Percentiles rank a stretch among this genome's conserved stretches.
Evolutionary conservation across 2,329 filamentous ascomycete species (phyloP).

Genomic region (Diaporthe vexans): DNA sequence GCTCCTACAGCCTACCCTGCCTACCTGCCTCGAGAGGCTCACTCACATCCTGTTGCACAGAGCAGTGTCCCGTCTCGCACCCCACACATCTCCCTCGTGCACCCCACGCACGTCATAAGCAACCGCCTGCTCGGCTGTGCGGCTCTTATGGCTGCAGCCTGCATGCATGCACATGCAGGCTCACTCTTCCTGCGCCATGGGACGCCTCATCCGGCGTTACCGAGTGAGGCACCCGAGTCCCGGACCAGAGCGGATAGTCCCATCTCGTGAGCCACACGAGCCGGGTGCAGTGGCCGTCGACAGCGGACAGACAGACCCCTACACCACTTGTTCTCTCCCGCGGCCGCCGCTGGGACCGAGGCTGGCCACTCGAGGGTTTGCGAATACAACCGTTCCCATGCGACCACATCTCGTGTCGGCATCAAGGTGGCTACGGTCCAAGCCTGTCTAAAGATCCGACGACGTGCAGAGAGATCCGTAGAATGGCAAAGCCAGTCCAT

Average conservation of each 20-base stretch:
- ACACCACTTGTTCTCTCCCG: background rate
- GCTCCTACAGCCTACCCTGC: too few species aligned
- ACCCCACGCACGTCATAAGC: slow-evolving; percentile 30
- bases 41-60: background rate
- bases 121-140: slow-evolving; percentile 14
- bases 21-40: background rate
- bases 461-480: background rate
- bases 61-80: background rate
- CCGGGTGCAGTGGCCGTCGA: background rate
- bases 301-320: background rate
- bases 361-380: background rate
- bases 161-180: background rate
- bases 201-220: slow-evolving; percentile 10
- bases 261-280: slow-evolving; percentile 5
- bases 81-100: background rate
- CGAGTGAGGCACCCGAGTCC: background rate
- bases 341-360: slow-evolving; percentile 6
- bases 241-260: background rate
- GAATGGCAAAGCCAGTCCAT: background rate
- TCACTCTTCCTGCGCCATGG: background rate
- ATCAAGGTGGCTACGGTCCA: background rate
- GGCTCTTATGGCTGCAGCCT: slow-evolving; percentile 23
- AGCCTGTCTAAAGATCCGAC: background rate
- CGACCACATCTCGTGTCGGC: background rate
- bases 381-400: background rate